Conservation (phyloP, 495 filamentous ascomycete species). For the Penicillium chermesinum region DNA sequence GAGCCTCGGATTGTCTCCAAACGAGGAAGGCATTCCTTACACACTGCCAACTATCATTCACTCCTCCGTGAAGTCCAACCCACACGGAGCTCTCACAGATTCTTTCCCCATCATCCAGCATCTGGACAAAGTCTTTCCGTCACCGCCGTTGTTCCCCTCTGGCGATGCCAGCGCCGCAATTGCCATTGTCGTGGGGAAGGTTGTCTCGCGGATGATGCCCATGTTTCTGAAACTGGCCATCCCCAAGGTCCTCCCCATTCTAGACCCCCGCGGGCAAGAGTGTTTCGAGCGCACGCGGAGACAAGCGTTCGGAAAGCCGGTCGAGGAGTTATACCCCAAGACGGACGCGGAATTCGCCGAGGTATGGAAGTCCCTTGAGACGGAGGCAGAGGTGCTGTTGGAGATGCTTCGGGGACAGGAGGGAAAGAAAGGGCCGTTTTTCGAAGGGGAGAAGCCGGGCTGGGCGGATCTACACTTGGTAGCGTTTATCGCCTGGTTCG, state of each 20-base stretch:
- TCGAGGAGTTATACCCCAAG: constrained; percentile 24
- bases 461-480: constrained; percentile 25
- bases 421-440: constrained; percentile 28
- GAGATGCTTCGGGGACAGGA: constrained; percentile 23
- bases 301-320: constrained; percentile 25
- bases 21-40: constrained; percentile 18
- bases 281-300: constrained; percentile 30
- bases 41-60: constrained; percentile 39
- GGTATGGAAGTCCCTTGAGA: constrained; percentile 15
- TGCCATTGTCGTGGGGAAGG: constrained; percentile 36
- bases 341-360: constrained; percentile 11
- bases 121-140: constrained; percentile 32
- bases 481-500: constrained; percentile 17
- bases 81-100: constrained; percentile 32
- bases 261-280: constrained; percentile 28
- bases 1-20: constrained; percentile 20
- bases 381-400: constrained; percentile 9
- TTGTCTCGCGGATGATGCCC: constrained; percentile 21
- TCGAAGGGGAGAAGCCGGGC: constrained; percentile 25
- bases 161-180: constrained; percentile 30
- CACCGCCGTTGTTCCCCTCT: constrained; percentile 27
- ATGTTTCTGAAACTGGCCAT: constrained; percentile 10
- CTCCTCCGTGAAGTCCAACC: constrained; percentile 21
- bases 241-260: constrained; percentile 16
- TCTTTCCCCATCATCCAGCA: constrained; percentile 35